Evolutionary conservation across 306 rosid genomes (phyloP), one percentile per base, ranked within the genome.

Genomic region (Prunus padus): DNA sequence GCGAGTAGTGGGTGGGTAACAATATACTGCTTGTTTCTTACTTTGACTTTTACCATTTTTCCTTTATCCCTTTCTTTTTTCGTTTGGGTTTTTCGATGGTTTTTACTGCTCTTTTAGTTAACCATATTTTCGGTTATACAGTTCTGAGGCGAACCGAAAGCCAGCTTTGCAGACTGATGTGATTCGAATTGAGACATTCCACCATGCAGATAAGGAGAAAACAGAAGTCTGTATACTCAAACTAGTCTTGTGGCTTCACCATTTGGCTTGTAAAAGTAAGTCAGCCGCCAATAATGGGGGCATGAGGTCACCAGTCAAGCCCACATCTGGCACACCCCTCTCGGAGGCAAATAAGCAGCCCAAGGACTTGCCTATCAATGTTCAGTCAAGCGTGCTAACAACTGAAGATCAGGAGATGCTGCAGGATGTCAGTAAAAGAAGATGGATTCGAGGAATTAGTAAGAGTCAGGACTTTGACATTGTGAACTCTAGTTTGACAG

Each of bases 201-300:
- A 92, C 86, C 96, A 92, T 59, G 93, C 97, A 8, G 84, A 92
- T 66, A 90, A 83, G 78, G 96, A 78, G 51, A 88, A 87, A 79
- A 93, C 91, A 26, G 97, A 92, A 70, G 67, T 80, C 49, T 87
- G 88, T 69, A 60, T 92, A 23, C 86, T 90, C 25, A 88, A 88
- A 68, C 89, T 90, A 80, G 84, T 92, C 28, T 40, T 90, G 49
- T 92, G 92, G 96, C 97, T 92, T 82, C 93, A 92, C 56, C 92
- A 86, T 74, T 83, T 92, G 79, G 87, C 88, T 63, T 60, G 75
- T 62, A 77, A 79, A 87, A 86, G 76, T 70, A 90, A 80, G 78
- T 72, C 76, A 16, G 73, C 25, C 66, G 73, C 47, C 62, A 85
- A 73, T 44, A 68, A 26, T 1, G 80, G 73, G 66, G 87, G 72